Percentiles rank a stretch among this genome's conserved stretches.
phyloP scores from a whole-genome alignment of 768 basidiomycete species.

The Hericium alpestre region DNA sequence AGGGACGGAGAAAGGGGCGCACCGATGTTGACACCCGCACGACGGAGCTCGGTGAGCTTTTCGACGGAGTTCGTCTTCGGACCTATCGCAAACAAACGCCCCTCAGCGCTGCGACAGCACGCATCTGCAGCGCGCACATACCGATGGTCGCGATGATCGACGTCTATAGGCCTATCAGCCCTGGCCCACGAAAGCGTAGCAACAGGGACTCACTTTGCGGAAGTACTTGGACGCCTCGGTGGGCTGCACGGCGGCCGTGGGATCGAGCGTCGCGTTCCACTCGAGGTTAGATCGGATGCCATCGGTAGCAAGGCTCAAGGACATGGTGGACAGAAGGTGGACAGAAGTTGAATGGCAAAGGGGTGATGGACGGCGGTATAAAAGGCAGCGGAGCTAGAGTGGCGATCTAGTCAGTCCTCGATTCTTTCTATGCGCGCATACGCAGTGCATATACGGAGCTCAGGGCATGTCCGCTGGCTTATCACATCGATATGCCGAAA shows the following conservation, averaged over 20 bases:
- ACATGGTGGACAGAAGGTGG: background rate
- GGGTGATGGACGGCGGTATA: background rate
- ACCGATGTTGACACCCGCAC: constrained; percentile 98
- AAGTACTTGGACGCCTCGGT: constrained; percentile 74
- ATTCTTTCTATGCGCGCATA: too few species aligned
- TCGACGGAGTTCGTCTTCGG: constrained; percentile 92
- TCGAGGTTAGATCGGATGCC: constrained; percentile 70
- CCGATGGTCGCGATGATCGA: constrained; percentile 98
- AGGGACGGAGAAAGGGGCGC: constrained; percentile 1
- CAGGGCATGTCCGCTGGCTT: too few species aligned
- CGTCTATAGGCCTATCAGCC: constrained; percentile 45
- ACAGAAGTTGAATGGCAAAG: too few species aligned
- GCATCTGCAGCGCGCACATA: constrained; percentile 21
- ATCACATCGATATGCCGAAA: background rate
- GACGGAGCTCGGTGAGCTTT: constrained; percentile 71
- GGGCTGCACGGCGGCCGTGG: constrained; percentile 57
- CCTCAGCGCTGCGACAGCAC: constrained; percentile 3
- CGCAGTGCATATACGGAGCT: too few species aligned
- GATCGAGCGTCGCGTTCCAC: constrained; percentile 81
- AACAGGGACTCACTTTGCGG: constrained; percentile 62
- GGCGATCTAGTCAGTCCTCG: background rate
- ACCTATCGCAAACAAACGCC: constrained; percentile 33
- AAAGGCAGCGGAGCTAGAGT: background rate
- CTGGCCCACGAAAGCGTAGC: constrained; percentile 2
- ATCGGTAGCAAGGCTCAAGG: constrained; percentile 12